Evolutionary conservation across 2,329 filamentous ascomycete species (phyloP).

Genomic region (Cytospora leucostoma): DNA sequence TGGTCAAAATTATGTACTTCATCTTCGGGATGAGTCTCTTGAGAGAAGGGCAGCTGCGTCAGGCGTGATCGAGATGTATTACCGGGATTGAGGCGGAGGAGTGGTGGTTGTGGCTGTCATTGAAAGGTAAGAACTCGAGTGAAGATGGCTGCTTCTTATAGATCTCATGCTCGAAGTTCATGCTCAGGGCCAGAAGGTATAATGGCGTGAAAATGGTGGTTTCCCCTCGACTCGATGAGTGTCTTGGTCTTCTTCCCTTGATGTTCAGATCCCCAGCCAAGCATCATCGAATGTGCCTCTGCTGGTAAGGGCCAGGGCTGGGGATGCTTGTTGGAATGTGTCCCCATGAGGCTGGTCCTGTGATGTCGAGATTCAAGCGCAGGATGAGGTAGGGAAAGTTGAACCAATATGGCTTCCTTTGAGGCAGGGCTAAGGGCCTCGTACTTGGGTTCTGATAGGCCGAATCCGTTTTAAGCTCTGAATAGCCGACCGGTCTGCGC

Average conservation of each 20-base stretch:
- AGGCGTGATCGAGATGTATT: not conserved
- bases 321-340: not conserved
- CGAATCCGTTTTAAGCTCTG: not conserved
- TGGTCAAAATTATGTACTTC: not conserved
- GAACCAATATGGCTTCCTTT: not conserved
- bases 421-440: not conserved
- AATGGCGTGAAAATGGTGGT: not conserved
- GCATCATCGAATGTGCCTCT: not conserved
- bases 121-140: not conserved
- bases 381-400: not conserved
- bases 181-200: not conserved
- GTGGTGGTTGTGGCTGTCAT: not conserved
- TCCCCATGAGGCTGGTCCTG: not conserved
- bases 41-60: not conserved
- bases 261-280: not conserved
- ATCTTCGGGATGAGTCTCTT: not conserved
- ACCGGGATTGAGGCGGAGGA: not conserved
- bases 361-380: not conserved
- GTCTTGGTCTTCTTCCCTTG: not conserved
- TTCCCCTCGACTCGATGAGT: not conserved
- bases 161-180: not conserved
- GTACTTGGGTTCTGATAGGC: not conserved
- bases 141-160: not conserved
- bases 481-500: not conserved
- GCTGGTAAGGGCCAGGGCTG: not conserved